These are phyloP conservation scores for Sistotremastrum suecicum DNA, from an alignment of 768 basidiomycete species.

Conservation along the genomic window DNA sequence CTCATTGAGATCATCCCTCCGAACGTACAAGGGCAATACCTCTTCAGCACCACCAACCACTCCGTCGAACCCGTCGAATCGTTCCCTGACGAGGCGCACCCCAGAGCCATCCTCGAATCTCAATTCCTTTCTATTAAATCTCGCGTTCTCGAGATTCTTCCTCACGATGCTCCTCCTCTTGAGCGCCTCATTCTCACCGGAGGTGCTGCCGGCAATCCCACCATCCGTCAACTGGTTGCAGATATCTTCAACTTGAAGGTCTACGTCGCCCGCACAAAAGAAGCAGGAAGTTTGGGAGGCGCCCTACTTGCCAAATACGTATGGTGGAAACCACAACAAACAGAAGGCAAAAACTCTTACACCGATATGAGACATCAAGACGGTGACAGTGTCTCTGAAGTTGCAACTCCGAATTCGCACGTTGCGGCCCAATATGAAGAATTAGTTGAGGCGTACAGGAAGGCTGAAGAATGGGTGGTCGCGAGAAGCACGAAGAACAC, in stretches of 20 bases:
- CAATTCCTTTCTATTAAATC: conserved; percentile 74
- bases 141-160: conserved; percentile 55
- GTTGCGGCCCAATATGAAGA: conserved; percentile 35
- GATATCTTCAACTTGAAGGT: conserved; percentile 70
- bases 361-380: conserved; percentile 42
- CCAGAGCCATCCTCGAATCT: conserved; percentile 70
- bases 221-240: conserved; percentile 61
- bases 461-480: conserved; percentile 42
- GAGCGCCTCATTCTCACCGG: conserved; percentile 65
- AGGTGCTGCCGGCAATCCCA: conserved; percentile 60
- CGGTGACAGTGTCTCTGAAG: conserved; percentile 37
- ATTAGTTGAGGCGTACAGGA: conserved; percentile 36
- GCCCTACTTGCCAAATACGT: conserved; percentile 58
- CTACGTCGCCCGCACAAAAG: conserved; percentile 49
- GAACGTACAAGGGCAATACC: conserved; percentile 55
- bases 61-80: conserved; percentile 14
- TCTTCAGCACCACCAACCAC: conserved; percentile 30
- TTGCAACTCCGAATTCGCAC: conserved; percentile 39
- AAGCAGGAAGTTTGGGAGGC: conserved; percentile 61
- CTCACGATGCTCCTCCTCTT: conserved; percentile 36
- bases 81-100: conserved; percentile 36
- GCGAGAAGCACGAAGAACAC: background rate
- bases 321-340: conserved; percentile 40
- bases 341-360: conserved; percentile 33
- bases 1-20: conserved; percentile 82